Percentiles rank a stretch among this genome's conserved stretches.
Evolutionary conservation across 2,329 filamentous ascomycete species (phyloP).

Genomic region (Talaromyces sp.): DNA sequence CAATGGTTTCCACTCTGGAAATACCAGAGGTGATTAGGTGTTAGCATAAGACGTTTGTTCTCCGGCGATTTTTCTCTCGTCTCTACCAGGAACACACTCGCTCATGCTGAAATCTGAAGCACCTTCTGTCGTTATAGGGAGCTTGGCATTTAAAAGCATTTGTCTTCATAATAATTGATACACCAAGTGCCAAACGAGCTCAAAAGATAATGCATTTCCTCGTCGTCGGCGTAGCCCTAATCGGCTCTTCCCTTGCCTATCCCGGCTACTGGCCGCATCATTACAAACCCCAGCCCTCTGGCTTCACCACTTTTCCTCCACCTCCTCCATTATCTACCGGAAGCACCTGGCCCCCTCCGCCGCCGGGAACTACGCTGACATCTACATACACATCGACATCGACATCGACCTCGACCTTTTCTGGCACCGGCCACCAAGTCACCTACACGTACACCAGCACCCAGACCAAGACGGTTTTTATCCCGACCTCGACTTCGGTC

Average conservation of each 20-base stretch:
- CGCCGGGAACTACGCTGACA: neutral
- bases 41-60: neutral
- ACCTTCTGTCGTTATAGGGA: neutral
- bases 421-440: neutral
- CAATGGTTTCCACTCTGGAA: neutral
- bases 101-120: neutral
- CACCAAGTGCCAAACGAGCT: neutral
- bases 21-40: neutral
- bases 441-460: conserved; percentile 2
- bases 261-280: conserved; percentile 6
- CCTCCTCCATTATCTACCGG: neutral
- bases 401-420: neutral
- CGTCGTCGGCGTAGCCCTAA: conserved; percentile 1
- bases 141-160: neutral
- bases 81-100: neutral
- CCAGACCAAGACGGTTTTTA: conserved; percentile 4
- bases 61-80: neutral
- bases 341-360: neutral
- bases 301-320: neutral
- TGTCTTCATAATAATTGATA: neutral
- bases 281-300: neutral
- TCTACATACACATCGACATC: conserved; percentile 1
- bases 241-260: conserved; percentile 8
- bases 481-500: conserved; percentile 6
- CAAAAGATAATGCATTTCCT: conserved; percentile 7